Evolutionary conservation across 1,284 basidiomycete genomes (phyloP), one percentile per base, ranked within the genome.

Genomic region (Ganoderma resinaceum): DNA sequence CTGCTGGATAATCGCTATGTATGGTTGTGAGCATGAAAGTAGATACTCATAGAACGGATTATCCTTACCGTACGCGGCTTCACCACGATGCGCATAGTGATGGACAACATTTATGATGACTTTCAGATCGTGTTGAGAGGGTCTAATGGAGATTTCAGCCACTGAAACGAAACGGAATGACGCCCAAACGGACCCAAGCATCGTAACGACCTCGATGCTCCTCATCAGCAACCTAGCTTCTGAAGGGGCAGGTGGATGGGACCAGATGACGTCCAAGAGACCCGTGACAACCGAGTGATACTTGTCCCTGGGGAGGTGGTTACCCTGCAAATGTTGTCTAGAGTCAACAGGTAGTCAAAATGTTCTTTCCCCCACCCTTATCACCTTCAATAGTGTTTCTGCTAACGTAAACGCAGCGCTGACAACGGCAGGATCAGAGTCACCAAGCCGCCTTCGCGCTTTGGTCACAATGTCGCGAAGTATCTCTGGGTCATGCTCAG

Each of bases 401-500:
- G 76, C 71, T 12, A 82, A 67, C n/a, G 78, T 73, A 35, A 91
- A 73, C 1, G 89, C 87, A 37, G 88, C 85, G 66, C 78, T 78
- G 23, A 81, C 79, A 1, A 91, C 89, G 18, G 77, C 71, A 23
- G 79, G 72, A 66, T 89, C 82, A 11, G 77, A 64, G 74, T 91
- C 89, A 57, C 80, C 76, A 59, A 91, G 72, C 37, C 86, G 80
- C 64, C 81, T 83, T 11, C 81, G 55, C 7, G 87, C 73, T 43
- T 83, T 83, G 26, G 76, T 74, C n/a, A 83, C 79, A 6, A 89
- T 80, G 64, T 79, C 79, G 40, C 78, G 78, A 60, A 91, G 75
- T 14, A 91, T 76, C n/a, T 85, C 83, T 14, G 80, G 71, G 57
- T 89, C 85, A 64, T 80, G 77, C 43, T 69, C 76, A 6, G 88